A percentile compares a stretch with the other conserved stretches of the same genome.
phyloP scores from a whole-genome alignment of 2,329 filamentous ascomycete genomes.

The Trichoderma brevicompactum region DNA sequence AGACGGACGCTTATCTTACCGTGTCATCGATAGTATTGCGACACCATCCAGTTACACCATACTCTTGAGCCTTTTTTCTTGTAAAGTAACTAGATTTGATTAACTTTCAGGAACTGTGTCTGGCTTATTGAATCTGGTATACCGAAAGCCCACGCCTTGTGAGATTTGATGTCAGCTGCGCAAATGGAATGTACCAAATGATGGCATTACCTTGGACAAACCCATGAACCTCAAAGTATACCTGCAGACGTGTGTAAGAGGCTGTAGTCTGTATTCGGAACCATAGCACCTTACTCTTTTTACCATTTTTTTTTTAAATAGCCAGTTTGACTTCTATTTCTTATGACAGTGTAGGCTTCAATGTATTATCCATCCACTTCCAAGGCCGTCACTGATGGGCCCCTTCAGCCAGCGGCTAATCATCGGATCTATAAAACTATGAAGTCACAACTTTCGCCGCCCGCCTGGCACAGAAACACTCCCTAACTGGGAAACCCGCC shows the following conservation, averaged over 20 bases:
- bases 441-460: conserved; percentile 27
- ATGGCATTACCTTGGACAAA: conserved; percentile 64
- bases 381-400: not conserved
- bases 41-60: conserved; percentile 64
- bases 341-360: not conserved
- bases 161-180: conserved; percentile 36
- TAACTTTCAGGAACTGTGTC: not conserved
- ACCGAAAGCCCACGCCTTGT: conserved; percentile 62
- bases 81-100: conserved; percentile 55
- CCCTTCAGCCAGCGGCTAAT: conserved; percentile 19
- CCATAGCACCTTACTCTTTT: conserved; percentile 40
- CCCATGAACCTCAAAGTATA: conserved; percentile 66
- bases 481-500: too few species aligned
- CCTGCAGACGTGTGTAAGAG: conserved; percentile 42
- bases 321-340: not conserved
- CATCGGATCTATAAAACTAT: conserved; percentile 3
- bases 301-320: conserved; percentile 34
- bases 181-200: not conserved
- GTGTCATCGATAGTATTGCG: conserved; percentile 62
- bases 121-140: conserved; percentile 23
- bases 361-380: not conserved
- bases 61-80: conserved; percentile 54
- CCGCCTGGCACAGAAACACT: not conserved
- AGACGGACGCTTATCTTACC: conserved; percentile 39
- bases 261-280: not conserved